phyloP scores from a whole-genome alignment of 2,329 filamentous ascomycete genomes.

The Trichoderma afroharzianum region DNA sequence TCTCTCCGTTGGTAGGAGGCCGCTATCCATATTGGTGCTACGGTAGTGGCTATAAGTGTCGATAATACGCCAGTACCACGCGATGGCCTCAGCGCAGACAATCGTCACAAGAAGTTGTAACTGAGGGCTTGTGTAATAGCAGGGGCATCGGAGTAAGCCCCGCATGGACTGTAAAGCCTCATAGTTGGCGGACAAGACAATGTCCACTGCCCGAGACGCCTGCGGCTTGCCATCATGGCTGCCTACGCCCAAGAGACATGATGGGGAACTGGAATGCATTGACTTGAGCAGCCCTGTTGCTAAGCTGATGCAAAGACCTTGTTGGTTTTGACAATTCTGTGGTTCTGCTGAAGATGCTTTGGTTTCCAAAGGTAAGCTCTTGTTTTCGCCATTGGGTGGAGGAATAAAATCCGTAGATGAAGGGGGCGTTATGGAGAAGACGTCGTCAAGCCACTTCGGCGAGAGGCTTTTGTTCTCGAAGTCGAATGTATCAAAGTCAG shows the following conservation, averaged over 20 bases:
- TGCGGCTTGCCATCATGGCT: not conserved
- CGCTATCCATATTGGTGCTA: not conserved
- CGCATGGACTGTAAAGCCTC: not conserved
- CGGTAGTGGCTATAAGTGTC: not conserved
- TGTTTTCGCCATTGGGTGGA: not conserved
- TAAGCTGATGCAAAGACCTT: not conserved
- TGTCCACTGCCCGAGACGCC: not conserved
- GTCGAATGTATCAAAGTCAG: not conserved
- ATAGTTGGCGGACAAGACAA: not conserved
- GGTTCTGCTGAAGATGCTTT: not conserved
- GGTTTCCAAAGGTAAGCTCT: not conserved
- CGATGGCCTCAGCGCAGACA: not conserved
- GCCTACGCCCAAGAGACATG: not conserved
- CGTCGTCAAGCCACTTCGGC: not conserved
- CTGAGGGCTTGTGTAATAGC: not conserved
- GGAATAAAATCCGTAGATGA: not conserved
- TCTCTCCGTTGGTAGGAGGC: not conserved
- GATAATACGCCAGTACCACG: not conserved
- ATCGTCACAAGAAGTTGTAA: not conserved
- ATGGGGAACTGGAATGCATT: not conserved
- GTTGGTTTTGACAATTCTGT: not conserved
- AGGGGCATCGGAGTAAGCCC: not conserved
- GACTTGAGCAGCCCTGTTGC: not conserved
- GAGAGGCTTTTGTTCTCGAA: not conserved
- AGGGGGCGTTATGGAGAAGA: not conserved